phyloP scores from a whole-genome alignment of 225 moss, liverwort and hornwort species.

The Antitrichia curtipendula region DNA sequence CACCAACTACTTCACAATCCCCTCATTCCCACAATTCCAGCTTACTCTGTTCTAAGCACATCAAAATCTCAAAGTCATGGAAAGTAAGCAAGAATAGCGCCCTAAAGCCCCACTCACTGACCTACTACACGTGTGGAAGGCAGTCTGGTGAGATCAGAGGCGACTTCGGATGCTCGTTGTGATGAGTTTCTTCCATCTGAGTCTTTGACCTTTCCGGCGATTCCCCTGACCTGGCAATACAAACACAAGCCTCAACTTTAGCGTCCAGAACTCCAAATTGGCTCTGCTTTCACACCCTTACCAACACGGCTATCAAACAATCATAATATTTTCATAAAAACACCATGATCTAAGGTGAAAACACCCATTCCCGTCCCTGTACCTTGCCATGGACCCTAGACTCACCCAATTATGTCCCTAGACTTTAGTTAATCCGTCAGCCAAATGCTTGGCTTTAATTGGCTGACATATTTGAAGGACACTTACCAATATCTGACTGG shows the following conservation, averaged over 20 bases:
- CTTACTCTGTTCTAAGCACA: neutral
- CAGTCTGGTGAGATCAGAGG: constrained; percentile 15
- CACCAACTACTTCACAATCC: neutral
- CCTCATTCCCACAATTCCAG: neutral
- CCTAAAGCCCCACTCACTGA: neutral
- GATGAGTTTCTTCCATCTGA: constrained; percentile 2
- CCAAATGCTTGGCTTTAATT: too few relatives aligned
- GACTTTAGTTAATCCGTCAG: too few relatives aligned
- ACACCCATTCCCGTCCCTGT: too few relatives aligned
- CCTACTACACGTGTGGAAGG: neutral
- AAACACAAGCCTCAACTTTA: neutral
- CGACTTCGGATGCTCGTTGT: constrained; percentile 15
- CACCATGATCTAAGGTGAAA: too few relatives aligned
- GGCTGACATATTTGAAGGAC: too few relatives aligned
- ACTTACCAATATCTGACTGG: too few relatives aligned
- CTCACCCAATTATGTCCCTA: too few relatives aligned
- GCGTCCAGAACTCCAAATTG: neutral
- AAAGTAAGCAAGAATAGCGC: neutral
- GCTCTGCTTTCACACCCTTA: neutral
- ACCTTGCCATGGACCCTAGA: too few relatives aligned
- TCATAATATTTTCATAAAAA: neutral
- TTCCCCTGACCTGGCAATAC: constrained; percentile 1
- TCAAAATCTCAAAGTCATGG: neutral
- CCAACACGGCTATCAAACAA: neutral
- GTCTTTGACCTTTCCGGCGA: constrained; percentile 20